Percentiles rank a stretch among this genome's conserved stretches.
These are phyloP conservation scores for Pulveroboletus sp. DNA, from an alignment of 1,284 basidiomycete genomes.

Conservation along the genomic window DNA sequence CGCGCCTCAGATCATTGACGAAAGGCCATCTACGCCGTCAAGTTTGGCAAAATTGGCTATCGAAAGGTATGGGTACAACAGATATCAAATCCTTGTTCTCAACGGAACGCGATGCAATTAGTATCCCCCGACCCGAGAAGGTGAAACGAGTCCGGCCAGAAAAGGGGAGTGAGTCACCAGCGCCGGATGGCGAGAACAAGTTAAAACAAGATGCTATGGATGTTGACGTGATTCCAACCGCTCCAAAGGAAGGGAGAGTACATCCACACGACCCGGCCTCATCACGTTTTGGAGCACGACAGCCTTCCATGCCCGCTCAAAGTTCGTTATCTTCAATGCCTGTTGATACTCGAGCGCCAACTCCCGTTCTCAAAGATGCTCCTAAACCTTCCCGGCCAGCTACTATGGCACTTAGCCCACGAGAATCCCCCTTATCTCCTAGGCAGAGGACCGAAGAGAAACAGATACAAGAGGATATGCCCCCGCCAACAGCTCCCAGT, in stretches of 20 bases:
- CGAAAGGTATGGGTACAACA: constrained; percentile 51
- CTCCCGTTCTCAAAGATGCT: constrained; percentile 20
- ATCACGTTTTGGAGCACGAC: constrained; percentile 27
- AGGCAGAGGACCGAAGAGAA: constrained; percentile 32
- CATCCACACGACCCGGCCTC: constrained; percentile 13
- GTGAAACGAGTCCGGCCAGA: constrained; percentile 67
- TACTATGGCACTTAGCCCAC: constrained; percentile 27
- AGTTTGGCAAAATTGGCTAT: constrained; percentile 52
- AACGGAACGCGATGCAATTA: constrained; percentile 27
- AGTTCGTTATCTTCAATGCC: constrained; percentile 9
- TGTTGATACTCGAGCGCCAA: constrained; percentile 20
- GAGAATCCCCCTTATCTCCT: constrained; percentile 43
- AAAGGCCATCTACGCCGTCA: constrained; percentile 28
- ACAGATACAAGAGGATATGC: constrained; percentile 47
- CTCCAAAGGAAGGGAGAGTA: constrained; percentile 25
- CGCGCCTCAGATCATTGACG: constrained; percentile 11
- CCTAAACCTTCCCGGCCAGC: constrained; percentile 13
- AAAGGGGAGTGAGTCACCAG: constrained; percentile 42
- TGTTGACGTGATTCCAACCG: constrained; percentile 29
- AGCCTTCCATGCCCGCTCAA: constrained; percentile 11
- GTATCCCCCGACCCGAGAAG: constrained; percentile 72
- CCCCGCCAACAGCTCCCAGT: constrained; percentile 73
- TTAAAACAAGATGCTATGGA: constrained; percentile 38
- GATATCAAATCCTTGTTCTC: neutral
- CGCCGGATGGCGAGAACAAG: constrained; percentile 31